These are phyloP conservation scores for Nakazawaea peltata DNA, from an alignment of 805 yeast species.

Conservation along the genomic window DNA sequence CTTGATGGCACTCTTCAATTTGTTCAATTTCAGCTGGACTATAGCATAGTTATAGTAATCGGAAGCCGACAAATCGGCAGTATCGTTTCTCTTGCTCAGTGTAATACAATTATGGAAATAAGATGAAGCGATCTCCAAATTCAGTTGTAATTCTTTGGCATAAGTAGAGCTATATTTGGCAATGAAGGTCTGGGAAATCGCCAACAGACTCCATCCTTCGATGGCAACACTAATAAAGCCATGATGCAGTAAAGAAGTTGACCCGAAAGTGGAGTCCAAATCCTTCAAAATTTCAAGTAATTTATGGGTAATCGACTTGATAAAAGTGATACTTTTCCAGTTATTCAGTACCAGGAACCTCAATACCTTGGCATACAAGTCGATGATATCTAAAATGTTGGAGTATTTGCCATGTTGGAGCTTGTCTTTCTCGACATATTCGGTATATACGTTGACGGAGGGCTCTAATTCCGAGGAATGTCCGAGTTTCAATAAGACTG, in stretches of 20 bases:
- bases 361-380: slow-evolving; percentile 15
- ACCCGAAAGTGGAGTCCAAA: neutral
- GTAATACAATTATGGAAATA: slow-evolving; percentile 2
- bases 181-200: slow-evolving; percentile 2
- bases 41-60: slow-evolving; percentile 5
- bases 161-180: slow-evolving; percentile 2
- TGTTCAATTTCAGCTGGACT: slow-evolving; percentile 5
- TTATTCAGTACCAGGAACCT: slow-evolving; percentile 13
- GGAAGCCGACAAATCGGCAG: neutral
- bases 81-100: too few relatives aligned
- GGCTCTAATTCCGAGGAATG: slow-evolving; percentile 18
- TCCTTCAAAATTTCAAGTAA: neutral
- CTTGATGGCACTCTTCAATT: slow-evolving; percentile 4
- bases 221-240: neutral
- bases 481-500: slow-evolving; percentile 15
- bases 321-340: neutral
- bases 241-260: neutral
- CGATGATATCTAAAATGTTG: slow-evolving; percentile 27
- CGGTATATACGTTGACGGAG: slow-evolving; percentile 31
- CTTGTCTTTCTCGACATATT: slow-evolving; percentile 30
- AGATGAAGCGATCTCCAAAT: neutral
- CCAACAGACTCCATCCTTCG: slow-evolving; percentile 4
- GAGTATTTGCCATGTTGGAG: slow-evolving; percentile 24
- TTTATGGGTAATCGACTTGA: neutral
- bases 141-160: neutral